A percentile compares a stretch with the other conserved stretches of the same genome.
These are phyloP conservation scores for Candida fluviatilis DNA, from an alignment of 805 yeast genomes.

Conservation along the genomic window DNA sequence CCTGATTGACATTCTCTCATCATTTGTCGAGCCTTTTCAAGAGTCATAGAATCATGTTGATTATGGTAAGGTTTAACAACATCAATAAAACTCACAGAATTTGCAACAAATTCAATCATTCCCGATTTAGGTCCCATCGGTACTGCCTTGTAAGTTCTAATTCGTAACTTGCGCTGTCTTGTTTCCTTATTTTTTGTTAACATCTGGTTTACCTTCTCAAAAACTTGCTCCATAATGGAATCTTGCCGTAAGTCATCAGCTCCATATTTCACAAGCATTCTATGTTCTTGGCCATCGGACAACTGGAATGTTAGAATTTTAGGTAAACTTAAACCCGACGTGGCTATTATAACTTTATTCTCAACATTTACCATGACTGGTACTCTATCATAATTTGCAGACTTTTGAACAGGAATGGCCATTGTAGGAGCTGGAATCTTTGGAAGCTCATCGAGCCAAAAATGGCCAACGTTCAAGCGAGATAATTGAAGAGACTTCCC, in stretches of 20 bases:
- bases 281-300: constrained; percentile 56
- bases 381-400: constrained; percentile 41
- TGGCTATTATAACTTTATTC: constrained; percentile 53
- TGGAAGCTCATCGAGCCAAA: constrained; percentile 52
- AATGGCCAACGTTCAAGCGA: constrained; percentile 37
- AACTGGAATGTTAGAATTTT: constrained; percentile 60
- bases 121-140: constrained; percentile 90
- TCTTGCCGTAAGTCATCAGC: constrained; percentile 93
- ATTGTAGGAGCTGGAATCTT: constrained; percentile 67
- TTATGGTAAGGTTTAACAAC: constrained; percentile 63
- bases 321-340: constrained; percentile 84
- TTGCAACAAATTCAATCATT: constrained; percentile 80
- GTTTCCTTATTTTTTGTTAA: constrained; percentile 54
- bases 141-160: constrained; percentile 84
- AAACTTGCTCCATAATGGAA: constrained; percentile 96
- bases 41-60: constrained; percentile 33
- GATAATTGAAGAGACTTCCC: constrained; percentile 27
- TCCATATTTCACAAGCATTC: constrained; percentile 74
- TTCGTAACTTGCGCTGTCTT: constrained; percentile 50
- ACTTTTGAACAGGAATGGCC: constrained; percentile 37
- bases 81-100: constrained; percentile 69
- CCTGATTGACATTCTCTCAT: constrained; percentile 58
- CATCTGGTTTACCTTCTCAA: constrained; percentile 74
- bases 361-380: constrained; percentile 48
- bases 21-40: constrained; percentile 54